These are phyloP conservation scores for Echium plantagineum DNA, from an alignment of 257 asterid species.

Conservation along the genomic window DNA sequence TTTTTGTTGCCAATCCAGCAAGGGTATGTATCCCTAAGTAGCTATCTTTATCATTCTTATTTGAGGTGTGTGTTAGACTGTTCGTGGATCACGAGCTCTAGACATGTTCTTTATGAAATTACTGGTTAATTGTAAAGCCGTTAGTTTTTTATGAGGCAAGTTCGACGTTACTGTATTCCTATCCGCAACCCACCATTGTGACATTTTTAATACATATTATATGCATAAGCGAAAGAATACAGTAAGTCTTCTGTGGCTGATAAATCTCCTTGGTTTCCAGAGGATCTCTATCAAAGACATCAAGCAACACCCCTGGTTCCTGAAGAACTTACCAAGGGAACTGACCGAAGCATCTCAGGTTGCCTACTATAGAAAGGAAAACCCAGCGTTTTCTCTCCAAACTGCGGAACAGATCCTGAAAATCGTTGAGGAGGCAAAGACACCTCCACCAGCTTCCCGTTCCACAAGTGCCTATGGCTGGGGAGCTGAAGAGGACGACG, in stretches of 20 bases:
- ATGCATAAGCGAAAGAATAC: neutral
- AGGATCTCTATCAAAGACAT: constrained; percentile 54
- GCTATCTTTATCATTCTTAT: neutral
- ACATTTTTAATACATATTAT: neutral
- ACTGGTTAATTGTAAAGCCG: neutral
- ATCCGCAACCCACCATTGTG: no score
- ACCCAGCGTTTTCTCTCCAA: constrained; percentile 61
- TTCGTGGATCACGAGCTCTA: no score
- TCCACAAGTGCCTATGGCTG: constrained; percentile 57
- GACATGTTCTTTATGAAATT: neutral
- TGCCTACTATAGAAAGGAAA: constrained; percentile 42
- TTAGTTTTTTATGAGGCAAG: neutral
- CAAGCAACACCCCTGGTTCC: constrained; percentile 72
- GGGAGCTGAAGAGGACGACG: constrained; percentile 62
- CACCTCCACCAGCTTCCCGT: constrained; percentile 49
- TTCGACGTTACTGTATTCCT: neutral
- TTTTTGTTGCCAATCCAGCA: no score
- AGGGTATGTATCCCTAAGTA: neutral
- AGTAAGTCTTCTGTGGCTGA: neutral
- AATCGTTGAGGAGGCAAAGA: constrained; percentile 63
- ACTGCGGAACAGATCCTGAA: constrained; percentile 55
- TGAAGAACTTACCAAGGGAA: constrained; percentile 75
- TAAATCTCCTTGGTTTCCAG: constrained; percentile 22
- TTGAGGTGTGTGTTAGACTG: no score
- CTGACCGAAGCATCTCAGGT: constrained; percentile 63